phyloP scores from a whole-genome alignment of 2,329 filamentous ascomycete species.

The Colletotrichum euphorbiae region DNA sequence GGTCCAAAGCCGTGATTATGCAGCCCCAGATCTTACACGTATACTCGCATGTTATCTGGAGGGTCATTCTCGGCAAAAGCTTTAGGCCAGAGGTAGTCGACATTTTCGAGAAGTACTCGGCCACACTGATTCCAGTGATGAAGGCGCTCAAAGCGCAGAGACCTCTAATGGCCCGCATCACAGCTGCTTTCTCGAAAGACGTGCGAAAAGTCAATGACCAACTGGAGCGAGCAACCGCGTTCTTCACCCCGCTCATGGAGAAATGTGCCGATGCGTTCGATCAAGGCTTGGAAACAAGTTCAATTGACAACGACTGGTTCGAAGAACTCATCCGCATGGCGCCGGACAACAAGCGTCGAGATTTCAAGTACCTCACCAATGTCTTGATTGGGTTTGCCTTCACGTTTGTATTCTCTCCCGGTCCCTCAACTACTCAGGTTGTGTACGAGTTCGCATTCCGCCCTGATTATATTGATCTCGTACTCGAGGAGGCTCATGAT shows the following conservation, averaged over 20 bases:
- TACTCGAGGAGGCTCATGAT: constrained; percentile 19
- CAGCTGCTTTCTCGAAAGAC: constrained; percentile 24
- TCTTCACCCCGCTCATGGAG: constrained; percentile 24
- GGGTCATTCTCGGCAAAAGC: constrained; percentile 15
- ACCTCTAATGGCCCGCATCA: constrained; percentile 31
- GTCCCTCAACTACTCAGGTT: constrained; percentile 31
- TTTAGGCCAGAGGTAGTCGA: constrained; percentile 22
- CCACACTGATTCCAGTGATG: constrained; percentile 31
- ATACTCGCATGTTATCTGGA: constrained; percentile 34
- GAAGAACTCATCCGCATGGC: constrained; percentile 30
- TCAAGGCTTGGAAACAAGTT: background rate
- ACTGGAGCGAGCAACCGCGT: constrained; percentile 5
- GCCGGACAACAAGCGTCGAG: constrained; percentile 16
- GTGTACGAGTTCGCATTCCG: constrained; percentile 37
- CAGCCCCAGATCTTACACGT: constrained; percentile 32
- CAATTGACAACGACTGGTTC: constrained; percentile 24
- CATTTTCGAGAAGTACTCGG: constrained; percentile 29
- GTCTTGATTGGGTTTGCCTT: constrained; percentile 33
- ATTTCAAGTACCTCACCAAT: constrained; percentile 35
- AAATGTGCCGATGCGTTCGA: constrained; percentile 14
- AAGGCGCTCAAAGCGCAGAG: constrained; percentile 30
- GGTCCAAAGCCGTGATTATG: constrained; percentile 18
- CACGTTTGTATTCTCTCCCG: constrained; percentile 30
- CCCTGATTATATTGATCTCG: constrained; percentile 16
- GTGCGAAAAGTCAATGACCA: constrained; percentile 27